A percentile compares a stretch with the other conserved stretches of the same genome.
phyloP scores from a whole-genome alignment of 495 filamentous ascomycete species.

The Tetracladium marchalianum region DNA sequence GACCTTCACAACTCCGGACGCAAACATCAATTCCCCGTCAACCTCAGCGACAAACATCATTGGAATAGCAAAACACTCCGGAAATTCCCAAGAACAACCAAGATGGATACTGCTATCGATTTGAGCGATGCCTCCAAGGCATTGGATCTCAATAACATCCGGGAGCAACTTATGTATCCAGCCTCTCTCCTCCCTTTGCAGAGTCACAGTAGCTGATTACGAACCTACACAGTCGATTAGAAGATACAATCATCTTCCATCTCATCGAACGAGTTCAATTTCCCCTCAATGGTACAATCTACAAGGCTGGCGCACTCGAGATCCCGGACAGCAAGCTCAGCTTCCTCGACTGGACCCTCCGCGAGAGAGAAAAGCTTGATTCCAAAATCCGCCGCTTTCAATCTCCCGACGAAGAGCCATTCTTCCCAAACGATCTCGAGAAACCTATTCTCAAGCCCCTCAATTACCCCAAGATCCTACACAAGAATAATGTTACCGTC shows the following conservation, averaged over 20 bases:
- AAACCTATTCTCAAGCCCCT: slow-evolving; percentile 79
- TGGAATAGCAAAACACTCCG: no score
- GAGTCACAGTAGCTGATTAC: slow-evolving; percentile 1
- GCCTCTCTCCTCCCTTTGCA: slow-evolving; percentile 1
- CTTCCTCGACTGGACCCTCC: slow-evolving; percentile 90
- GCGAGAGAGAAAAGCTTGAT: slow-evolving; percentile 80
- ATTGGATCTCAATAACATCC: slow-evolving; percentile 83
- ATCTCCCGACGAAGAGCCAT: slow-evolving; percentile 94
- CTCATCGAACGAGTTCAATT: slow-evolving; percentile 98
- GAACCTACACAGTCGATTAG: slow-evolving; percentile 59
- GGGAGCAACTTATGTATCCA: slow-evolving; percentile 86
- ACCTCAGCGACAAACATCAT: no score
- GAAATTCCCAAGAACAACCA: neutral
- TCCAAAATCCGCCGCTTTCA: slow-evolving; percentile 94
- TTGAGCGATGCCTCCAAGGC: slow-evolving; percentile 74
- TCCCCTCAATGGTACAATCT: slow-evolving; percentile 83
- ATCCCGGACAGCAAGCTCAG: slow-evolving; percentile 65
- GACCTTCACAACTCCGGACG: no score
- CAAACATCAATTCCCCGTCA: no score
- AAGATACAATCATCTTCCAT: slow-evolving; percentile 98
- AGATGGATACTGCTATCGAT: slow-evolving; percentile 87
- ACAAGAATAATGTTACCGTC: slow-evolving; percentile 85
- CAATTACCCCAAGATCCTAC: slow-evolving; percentile 82
- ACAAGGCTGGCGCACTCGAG: slow-evolving; percentile 65
- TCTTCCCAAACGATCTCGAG: slow-evolving; percentile 80